Conservation (phyloP, 2,329 filamentous ascomycete species). For the Ophiostoma himal-ulmi region DNA sequence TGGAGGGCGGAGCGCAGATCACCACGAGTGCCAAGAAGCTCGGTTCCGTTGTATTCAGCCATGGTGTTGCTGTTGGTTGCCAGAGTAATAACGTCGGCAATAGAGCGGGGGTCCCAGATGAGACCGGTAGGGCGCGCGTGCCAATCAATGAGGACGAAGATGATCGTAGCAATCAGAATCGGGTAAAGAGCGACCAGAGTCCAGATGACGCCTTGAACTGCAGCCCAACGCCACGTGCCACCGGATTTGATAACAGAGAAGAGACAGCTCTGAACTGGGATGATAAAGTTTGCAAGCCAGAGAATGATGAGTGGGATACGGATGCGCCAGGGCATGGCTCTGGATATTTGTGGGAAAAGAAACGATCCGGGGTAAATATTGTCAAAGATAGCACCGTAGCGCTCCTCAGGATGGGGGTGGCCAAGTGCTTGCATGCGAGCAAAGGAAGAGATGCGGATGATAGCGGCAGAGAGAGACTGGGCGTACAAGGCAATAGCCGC, state of each 20-base stretch:
- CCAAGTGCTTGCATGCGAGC: constrained; percentile 59
- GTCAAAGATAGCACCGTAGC: constrained; percentile 62
- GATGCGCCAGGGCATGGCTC: constrained; percentile 58
- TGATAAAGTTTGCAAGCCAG: constrained; percentile 72
- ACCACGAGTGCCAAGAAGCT: constrained; percentile 49
- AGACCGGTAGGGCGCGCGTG: constrained; percentile 63
- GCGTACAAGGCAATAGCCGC: constrained; percentile 68
- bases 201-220: constrained; percentile 74
- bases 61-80: constrained; percentile 75
- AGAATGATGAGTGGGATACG: constrained; percentile 61
- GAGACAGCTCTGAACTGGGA: constrained; percentile 72
- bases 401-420: constrained; percentile 47
- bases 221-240: constrained; percentile 67
- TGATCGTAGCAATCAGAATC: constrained; percentile 53
- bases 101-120: constrained; percentile 75
- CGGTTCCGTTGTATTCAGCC: constrained; percentile 63
- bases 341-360: constrained; percentile 48
- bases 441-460: constrained; percentile 75
- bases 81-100: constrained; percentile 75
- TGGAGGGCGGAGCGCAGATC: constrained; percentile 50
- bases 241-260: constrained; percentile 60
- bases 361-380: constrained; percentile 65
- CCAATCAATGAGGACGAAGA: constrained; percentile 60
- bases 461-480: constrained; percentile 65
- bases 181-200: constrained; percentile 68